Base-by-base conservation (phyloP, 257 asterid genomes). In the Dorcoceras hygrometricum region DNA sequence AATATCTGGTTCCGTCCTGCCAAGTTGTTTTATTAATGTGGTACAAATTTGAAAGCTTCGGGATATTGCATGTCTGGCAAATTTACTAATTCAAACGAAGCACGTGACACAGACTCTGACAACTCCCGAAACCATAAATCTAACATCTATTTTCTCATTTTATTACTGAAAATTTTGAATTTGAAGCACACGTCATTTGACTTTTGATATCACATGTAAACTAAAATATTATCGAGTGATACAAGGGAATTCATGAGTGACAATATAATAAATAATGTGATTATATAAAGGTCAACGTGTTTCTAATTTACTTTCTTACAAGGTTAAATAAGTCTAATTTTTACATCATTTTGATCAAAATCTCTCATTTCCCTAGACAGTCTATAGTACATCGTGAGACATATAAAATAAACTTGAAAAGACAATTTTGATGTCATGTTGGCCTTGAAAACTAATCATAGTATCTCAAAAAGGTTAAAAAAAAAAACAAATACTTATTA, bases 21-120 rank as follows among this genome's bases (percentile, higher is more conserved):
- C 58, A 6, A 51, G 3, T 9, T 10, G 10, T 54, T 36, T 58
- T 20, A 29, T 12, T 9, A 29, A 25, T 16, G 54, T 23, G 48
- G 53, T 65, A 24, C 26, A 28, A 46, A 10, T 20, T 31, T 14
- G 57, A 14, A 23, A 65, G 19, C 60, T 34, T 18, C 39, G 22
- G 53, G 28, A 58, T 22, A 23, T 23, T 19, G 26, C 59, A 19
- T 54, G 25, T 22, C 25, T 24, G 27, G 60, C 18, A 20, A 55
- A 55, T 24, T 55, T 55, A 69, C 43, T 63, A 46, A 58, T 78
- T 78, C 76, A 74, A 69, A 56, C 75, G 25, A 46, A 71, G 67
- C 84, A 83, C 86, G 83, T 83, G 84, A 70, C 34, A 55, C n/a
- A 39, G 78, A 43, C 68, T 29, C 77, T 63, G 83, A 78, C 77